Base-by-base conservation (phyloP, 345 rosid species). In the Isatis tinctoria region DNA sequence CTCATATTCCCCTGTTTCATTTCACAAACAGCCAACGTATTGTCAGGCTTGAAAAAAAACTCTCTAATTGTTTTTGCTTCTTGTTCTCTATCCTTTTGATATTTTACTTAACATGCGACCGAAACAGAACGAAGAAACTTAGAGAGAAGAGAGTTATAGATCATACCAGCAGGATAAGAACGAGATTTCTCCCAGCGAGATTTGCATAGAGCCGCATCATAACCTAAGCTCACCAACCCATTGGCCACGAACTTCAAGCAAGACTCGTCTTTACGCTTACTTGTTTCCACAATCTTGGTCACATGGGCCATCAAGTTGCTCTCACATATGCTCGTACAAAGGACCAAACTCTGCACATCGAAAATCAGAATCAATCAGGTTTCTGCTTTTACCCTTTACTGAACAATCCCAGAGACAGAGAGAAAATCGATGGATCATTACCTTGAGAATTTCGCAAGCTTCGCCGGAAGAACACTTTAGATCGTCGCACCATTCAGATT, bases 141-240 rank as follows among this genome's bases (percentile, higher is more conserved):
- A n/a, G 39, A 58, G 24, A 68, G 33, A 16, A 30, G 12, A 78
- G 67, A 33, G 14, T 33, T 40, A 69, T 2, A n/a, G 32, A 61
- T 16, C 8, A 41, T 85, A 94, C 98, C 96, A 44, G 97, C 87
- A 51, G 90, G 94, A 77, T 72, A 84, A 35, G 86, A 80, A 60
- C 85, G 74, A 3, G 91, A 74, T 77, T 87, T 90, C 62, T 87
- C 99, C 98, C 98, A 95, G 44, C 85, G 89, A 77, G 96, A 87
- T 77, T 80, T 95, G 88, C 98, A 92, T 45, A 86, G 70, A 10
- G 92, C 83, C 20, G 96, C 87, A 47, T 92, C 90, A 54, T 92
- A 88, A 68, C 96, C 96, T 26, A 88, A 81, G 58, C 80, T 78
- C 65, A 75, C 33, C 53, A 95, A 74, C 18, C 80, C 92, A 60